phyloP scores from a whole-genome alignment of 2,329 filamentous ascomycete genomes.

The Phaeosphaeria sp. region DNA sequence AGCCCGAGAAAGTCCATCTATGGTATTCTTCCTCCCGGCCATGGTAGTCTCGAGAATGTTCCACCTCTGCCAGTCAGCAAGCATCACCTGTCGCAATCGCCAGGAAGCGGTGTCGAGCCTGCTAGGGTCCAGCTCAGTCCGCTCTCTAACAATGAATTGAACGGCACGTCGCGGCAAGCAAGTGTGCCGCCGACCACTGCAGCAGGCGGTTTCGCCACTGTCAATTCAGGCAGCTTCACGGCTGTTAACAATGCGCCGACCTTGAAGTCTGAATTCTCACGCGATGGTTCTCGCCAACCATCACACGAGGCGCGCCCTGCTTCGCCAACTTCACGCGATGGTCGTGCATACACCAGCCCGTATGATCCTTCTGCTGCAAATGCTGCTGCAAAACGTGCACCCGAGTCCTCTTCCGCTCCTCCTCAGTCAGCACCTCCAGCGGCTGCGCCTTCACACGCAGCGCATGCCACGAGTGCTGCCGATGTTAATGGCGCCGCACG shows the following conservation, averaged over 20 bases:
- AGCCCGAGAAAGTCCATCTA: constrained; percentile 41
- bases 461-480: constrained; percentile 16
- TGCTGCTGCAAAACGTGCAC: constrained; percentile 15
- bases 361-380: constrained; percentile 34
- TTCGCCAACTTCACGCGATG: constrained; percentile 22
- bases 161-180: constrained; percentile 28
- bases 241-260: constrained; percentile 29
- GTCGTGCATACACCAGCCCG: constrained; percentile 37
- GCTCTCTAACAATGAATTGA: constrained; percentile 39
- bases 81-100: constrained; percentile 26
- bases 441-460: constrained; percentile 12
- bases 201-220: constrained; percentile 25
- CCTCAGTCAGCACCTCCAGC: constrained; percentile 6
- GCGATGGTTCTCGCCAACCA: constrained; percentile 17
- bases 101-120: constrained; percentile 25
- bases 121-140: constrained; percentile 34
- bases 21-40: constrained; percentile 26
- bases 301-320: constrained; percentile 21
- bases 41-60: constrained; percentile 33
- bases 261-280: constrained; percentile 15
- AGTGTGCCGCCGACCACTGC: constrained; percentile 14
- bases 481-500: constrained; percentile 19
- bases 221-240: constrained; percentile 32
- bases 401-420: constrained; percentile 22
- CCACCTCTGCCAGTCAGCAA: constrained; percentile 30